phyloP scores from a whole-genome alignment of 768 basidiomycete genomes.

The Grammothele lineata region DNA sequence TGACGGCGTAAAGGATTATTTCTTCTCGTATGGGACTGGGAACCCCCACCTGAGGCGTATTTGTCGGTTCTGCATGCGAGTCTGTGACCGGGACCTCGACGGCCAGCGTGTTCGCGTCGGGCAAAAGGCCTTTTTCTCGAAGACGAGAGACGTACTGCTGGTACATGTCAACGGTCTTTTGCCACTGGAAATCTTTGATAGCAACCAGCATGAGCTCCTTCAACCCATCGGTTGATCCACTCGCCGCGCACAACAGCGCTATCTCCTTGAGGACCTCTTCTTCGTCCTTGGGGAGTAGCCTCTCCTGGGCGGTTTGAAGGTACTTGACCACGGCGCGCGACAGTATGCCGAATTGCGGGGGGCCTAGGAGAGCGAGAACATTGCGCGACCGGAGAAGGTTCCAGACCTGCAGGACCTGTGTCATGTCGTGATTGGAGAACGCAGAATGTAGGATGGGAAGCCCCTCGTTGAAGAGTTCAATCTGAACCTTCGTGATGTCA shows the following conservation, averaged over 20 bases:
- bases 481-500: conserved; percentile 17
- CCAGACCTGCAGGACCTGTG: conserved; percentile 36
- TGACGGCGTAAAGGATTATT: conserved; percentile 48
- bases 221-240: conserved; percentile 38
- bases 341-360: conserved; percentile 35
- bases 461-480: conserved; percentile 31
- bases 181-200: conserved; percentile 18
- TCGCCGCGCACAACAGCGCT: conserved; percentile 44
- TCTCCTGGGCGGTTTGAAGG: neutral
- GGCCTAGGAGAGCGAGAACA: conserved; percentile 43
- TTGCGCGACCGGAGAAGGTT: conserved; percentile 36
- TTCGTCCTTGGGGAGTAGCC: conserved; percentile 22
- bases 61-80: no score
- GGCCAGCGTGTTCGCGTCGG: neutral
- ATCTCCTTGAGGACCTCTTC: conserved; percentile 38
- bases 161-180: conserved; percentile 10
- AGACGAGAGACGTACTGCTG: conserved; percentile 16
- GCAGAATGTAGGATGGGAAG: conserved; percentile 37
- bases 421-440: conserved; percentile 31
- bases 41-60: no score
- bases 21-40: conserved; percentile 15
- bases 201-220: conserved; percentile 10
- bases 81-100: no score
- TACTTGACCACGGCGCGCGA: conserved; percentile 33
- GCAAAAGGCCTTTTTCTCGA: conserved; percentile 16